Evolutionary conservation across 1,284 basidiomycete genomes (phyloP), one percentile per base, ranked within the genome.

Genomic region (Cryptococcus wingfieldii): DNA sequence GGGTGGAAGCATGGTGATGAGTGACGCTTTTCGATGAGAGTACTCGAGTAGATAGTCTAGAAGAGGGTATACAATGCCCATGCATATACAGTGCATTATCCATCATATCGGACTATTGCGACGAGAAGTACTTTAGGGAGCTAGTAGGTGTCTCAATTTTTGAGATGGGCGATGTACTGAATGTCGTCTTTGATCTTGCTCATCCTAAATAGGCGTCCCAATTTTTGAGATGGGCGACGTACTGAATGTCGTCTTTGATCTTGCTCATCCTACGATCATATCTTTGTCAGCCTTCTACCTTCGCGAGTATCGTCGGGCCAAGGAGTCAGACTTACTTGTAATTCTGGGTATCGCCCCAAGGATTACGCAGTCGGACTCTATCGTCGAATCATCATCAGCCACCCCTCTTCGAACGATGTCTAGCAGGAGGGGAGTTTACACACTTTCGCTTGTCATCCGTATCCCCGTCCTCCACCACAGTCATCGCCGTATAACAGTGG

Each of bases 1-100:
- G 72, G 72, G 1, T 74, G 72, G 72, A 55, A 45, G 18, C 63
- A 69, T 60, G 64, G 60, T 48, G 39, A n/a, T 13, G 5, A 42
- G 39, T 42, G 31, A 6, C 10, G 31, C 31, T 34, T 5, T 3
- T 23, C 23, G 23, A 23, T 23, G 23, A 23, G 23, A 23, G 3
- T 23, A 23, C 23, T 23, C 23, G 31, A 10, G 31, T 6, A 34
- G 31, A 34, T 34, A 34, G 31, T 34, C 10, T 6, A 10, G 31
- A 34, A 10, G 31, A 34, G 31, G 31, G 6, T 34, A 8, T 34
- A 34, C 31, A 34, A 34, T 34, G 10, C 5, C 3, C 10, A 34
- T 34, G 10, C 10, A 8, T 34, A 7, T 34, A 10, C 23, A 23
- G 23, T 23, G 23, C 23, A 23, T 23, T 23, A 23, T 23, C 23